Evolutionary conservation across 306 rosid species (phyloP).

Genomic region (Castanea sativa): DNA sequence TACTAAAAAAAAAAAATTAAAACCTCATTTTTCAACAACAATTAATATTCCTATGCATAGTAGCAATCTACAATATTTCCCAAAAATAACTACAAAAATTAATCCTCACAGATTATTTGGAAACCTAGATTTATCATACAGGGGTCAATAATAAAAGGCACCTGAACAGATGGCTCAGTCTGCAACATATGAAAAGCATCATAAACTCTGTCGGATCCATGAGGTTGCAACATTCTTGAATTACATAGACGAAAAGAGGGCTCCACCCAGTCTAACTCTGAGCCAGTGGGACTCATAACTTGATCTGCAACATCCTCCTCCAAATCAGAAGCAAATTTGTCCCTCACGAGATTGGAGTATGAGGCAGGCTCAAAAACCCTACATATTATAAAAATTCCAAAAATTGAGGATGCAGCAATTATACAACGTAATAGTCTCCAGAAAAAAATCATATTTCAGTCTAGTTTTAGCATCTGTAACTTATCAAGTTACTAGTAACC

Average conservation of each 20-base stretch:
- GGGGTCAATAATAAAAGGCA: slow-evolving; percentile 13
- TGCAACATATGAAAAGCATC: slow-evolving; percentile 67
- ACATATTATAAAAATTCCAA: not conserved
- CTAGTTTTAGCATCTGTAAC: too few species aligned
- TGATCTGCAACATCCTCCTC: slow-evolving; percentile 24
- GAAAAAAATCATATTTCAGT: too few species aligned
- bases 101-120: not conserved
- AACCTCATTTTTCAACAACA: not conserved
- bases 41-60: not conserved
- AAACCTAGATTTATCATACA: not conserved
- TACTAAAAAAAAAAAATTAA: not conserved
- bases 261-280: slow-evolving; percentile 58
- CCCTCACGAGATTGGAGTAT: slow-evolving; percentile 35
- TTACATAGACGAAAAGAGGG: slow-evolving; percentile 46
- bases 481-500: too few species aligned
- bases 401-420: not conserved
- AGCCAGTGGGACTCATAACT: slow-evolving; percentile 28
- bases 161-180: slow-evolving; percentile 75
- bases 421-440: not conserved
- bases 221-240: slow-evolving; percentile 18
- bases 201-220: slow-evolving; percentile 40
- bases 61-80: not conserved
- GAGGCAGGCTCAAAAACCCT: slow-evolving; percentile 52
- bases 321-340: slow-evolving; percentile 22
- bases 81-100: not conserved